phyloP scores from a whole-genome alignment of 2,329 filamentous ascomycete genomes.

The Cadophora sp. region DNA sequence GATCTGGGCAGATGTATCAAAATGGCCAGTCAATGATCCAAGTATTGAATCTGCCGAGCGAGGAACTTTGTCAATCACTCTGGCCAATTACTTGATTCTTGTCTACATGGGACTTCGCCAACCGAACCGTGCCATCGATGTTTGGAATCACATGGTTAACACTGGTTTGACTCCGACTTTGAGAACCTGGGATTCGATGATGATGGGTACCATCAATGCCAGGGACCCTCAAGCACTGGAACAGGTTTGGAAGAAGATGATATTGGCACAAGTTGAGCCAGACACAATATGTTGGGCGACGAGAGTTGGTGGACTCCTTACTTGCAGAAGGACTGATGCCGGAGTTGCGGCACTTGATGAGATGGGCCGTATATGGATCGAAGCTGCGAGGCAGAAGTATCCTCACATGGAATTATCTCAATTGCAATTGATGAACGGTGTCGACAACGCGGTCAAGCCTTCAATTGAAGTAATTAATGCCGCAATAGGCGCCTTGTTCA shows the following conservation, averaged over 20 bases:
- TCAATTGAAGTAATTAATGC: slow-evolving; percentile 72
- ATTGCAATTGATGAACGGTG: slow-evolving; percentile 40
- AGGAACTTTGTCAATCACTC: slow-evolving; percentile 31
- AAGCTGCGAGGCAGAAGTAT: slow-evolving; percentile 34
- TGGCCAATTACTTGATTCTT: slow-evolving; percentile 55
- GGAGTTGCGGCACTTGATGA: slow-evolving; percentile 71
- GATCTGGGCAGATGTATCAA: slow-evolving; percentile 37
- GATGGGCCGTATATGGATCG: slow-evolving; percentile 66
- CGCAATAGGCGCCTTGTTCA: slow-evolving; percentile 68
- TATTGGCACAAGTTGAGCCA: slow-evolving; percentile 61
- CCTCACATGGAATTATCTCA: slow-evolving; percentile 31
- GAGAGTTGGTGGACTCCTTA: slow-evolving; percentile 70
- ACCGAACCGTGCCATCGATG: slow-evolving; percentile 53
- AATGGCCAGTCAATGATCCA: slow-evolving; percentile 33
- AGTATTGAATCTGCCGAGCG: background rate
- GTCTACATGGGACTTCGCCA: slow-evolving; percentile 53
- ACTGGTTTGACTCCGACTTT: slow-evolving; percentile 64
- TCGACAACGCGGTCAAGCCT: slow-evolving; percentile 58
- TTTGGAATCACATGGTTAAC: slow-evolving; percentile 63
- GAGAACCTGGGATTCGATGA: slow-evolving; percentile 75
- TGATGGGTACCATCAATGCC: slow-evolving; percentile 70
- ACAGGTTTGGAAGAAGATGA: slow-evolving; percentile 71
- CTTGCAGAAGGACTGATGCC: slow-evolving; percentile 56
- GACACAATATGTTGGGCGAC: slow-evolving; percentile 74
- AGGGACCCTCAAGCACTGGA: slow-evolving; percentile 66